Evolutionary conservation across 225 moss, liverwort and hornwort species (phyloP).

Genomic region (Pseudisothecium myosuroides): DNA sequence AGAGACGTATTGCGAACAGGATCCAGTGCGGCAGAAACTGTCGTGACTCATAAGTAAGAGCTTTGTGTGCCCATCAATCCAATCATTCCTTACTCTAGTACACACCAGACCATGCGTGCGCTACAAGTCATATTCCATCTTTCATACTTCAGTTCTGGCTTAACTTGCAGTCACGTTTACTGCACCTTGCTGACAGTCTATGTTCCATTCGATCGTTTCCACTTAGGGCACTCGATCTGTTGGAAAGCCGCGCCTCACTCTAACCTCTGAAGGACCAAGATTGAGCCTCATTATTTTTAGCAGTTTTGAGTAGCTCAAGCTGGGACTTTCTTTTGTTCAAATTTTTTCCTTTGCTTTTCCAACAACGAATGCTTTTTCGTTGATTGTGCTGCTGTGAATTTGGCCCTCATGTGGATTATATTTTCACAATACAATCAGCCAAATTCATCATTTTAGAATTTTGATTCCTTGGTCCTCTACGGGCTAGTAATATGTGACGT

Average conservation of each 20-base stretch:
- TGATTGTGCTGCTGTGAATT: background rate
- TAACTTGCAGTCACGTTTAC: background rate
- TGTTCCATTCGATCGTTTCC: background rate
- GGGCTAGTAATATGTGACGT: background rate
- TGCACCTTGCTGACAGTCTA: background rate
- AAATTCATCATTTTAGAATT: background rate
- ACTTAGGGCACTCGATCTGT: background rate
- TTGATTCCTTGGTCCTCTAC: background rate
- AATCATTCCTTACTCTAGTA: background rate
- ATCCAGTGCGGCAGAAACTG: slow-evolving; percentile 13
- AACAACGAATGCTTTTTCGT: background rate
- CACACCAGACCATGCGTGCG: background rate
- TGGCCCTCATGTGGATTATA: background rate
- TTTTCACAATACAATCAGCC: background rate
- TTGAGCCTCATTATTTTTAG: background rate
- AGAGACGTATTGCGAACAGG: slow-evolving; percentile 48
- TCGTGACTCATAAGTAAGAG: slow-evolving; percentile 64
- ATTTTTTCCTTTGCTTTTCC: no score
- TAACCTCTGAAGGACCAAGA: background rate
- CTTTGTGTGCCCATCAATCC: background rate
- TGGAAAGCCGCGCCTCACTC: background rate
- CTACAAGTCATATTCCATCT: background rate
- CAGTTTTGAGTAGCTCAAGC: background rate
- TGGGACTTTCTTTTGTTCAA: background rate
- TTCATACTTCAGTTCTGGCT: background rate